Base-by-base conservation (phyloP, 495 filamentous ascomycete species). In the Aspergillus conjunctus region DNA sequence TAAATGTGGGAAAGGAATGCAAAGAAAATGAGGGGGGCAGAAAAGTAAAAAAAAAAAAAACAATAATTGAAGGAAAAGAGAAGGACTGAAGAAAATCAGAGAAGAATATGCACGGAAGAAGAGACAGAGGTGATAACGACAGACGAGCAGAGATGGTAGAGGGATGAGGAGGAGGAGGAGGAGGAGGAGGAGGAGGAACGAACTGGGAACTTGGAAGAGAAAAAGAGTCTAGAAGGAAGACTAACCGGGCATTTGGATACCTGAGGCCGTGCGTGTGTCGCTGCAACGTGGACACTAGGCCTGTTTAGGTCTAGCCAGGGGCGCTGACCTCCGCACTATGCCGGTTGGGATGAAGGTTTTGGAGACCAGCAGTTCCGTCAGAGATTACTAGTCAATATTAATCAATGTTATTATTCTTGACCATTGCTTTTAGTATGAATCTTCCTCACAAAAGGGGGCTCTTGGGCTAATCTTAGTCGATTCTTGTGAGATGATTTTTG, bases 291-390 rank as follows among this genome's bases (percentile, higher is more conserved):
- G 56, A 33, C 30, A 39, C 55, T 59, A 58, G 17, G 7, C 39
- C 39, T n/a, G 1, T 49, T 63, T 12, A 8, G 51, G 56, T n/a
- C 51, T 63, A 63, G 61, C 56, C 61, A 63, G 61, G 61, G 61
- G 61, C 18, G 17, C 33, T 51, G 50, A 10, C 8, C 37, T 8
- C 4, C 3, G 12, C 15, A n/a, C 37, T 41, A 41, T 11, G 7
- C 37, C 37, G 4, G 11, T 41, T n/a, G 11, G 37, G 37, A 41
- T 11, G 37, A 6, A 41, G 15, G 37, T 11, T 41, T 41, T n/a
- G 37, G 11, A 11, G 11, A 41, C 37, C 34, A 39, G 10, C 5
- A 41, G 3, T 14, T 11, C 37, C 9, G 15, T 39, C 2, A 11
- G 34, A 15, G 26, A 26, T 26, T 26, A 26, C 5, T 26, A 26